Evolutionary conservation across 75 land plant species (phyloP).

Genomic region (Azolla pinnata): DNA sequence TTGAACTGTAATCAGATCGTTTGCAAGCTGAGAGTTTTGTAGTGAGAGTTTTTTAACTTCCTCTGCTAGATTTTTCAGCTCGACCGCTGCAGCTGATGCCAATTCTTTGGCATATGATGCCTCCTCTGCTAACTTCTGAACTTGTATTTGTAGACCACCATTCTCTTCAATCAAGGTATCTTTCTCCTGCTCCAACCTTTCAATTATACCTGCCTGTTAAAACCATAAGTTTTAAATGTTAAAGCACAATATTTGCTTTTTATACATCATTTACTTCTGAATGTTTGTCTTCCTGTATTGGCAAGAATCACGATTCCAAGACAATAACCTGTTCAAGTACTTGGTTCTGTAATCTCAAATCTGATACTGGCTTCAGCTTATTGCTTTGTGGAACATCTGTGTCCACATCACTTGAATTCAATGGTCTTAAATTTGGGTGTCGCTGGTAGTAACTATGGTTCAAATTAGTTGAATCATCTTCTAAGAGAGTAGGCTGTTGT

Average conservation of each 20-base stretch:
- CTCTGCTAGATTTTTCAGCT: conserved; percentile 78
- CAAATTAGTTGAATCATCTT: too few relatives aligned
- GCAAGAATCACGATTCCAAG: conserved; percentile 36
- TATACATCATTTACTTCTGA: not conserved
- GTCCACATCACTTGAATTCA: too few relatives aligned
- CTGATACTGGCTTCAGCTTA: conserved; percentile 16
- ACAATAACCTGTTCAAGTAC: conserved; percentile 21
- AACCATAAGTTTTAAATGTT: not conserved
- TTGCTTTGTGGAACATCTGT: too few relatives aligned
- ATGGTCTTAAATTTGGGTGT: too few relatives aligned
- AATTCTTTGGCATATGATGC: conserved; percentile 91
- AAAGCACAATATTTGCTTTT: too few relatives aligned
- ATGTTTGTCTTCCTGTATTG: not conserved
- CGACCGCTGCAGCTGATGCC: conserved; percentile 95
- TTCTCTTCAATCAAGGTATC: conserved; percentile 56
- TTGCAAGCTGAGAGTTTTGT: conserved; percentile 66
- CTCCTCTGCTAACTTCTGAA: conserved; percentile 77
- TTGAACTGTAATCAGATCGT: conserved; percentile 50
- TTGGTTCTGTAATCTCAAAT: conserved; percentile 13
- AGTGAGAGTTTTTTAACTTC: conserved; percentile 83
- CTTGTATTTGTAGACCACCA: conserved; percentile 47
- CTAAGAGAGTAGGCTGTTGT: conserved; percentile 20
- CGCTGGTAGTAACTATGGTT: too few relatives aligned
- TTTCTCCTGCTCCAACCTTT: conserved; percentile 53
- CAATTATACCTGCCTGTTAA: conserved; percentile 57